These are phyloP conservation scores for Acanthamoeba quina DNA, from an alignment of 208 protist species.

Conservation along the genomic window DNA sequence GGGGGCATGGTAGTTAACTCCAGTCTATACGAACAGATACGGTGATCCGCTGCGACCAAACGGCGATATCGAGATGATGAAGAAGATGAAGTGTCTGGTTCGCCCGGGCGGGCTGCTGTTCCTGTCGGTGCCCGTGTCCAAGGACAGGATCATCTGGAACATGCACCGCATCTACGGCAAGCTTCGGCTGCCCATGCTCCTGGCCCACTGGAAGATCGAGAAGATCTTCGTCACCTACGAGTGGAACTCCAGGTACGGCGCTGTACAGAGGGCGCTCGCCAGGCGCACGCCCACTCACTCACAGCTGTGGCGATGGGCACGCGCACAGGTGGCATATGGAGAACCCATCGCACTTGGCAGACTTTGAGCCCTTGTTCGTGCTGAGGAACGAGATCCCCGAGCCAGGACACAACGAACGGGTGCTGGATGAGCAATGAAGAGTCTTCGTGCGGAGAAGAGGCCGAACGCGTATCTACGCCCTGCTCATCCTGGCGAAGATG, in stretches of 20 bases:
- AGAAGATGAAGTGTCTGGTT: constrained; percentile 62
- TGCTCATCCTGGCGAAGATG: no score
- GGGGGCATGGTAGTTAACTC: no score
- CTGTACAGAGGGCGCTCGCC: not conserved
- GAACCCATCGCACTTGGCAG: not conserved
- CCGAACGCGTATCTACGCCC: not conserved
- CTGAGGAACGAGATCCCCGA: constrained; percentile 19
- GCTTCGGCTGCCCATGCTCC: constrained; percentile 17
- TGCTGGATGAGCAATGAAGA: not conserved
- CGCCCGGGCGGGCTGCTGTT: constrained; percentile 33
- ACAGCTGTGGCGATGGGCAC: no score
- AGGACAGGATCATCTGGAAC: constrained; percentile 60
- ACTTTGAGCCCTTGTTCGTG: constrained; percentile 60
- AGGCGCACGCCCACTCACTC: not conserved
- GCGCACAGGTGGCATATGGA: not conserved
- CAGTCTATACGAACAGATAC: not conserved
- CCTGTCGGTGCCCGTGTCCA: constrained; percentile 38
- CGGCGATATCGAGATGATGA: constrained; percentile 48
- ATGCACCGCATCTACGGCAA: constrained; percentile 70
- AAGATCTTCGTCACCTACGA: constrained; percentile 10
- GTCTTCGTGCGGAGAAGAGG: no score
- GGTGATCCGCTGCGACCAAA: constrained; percentile 48
- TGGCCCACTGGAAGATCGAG: constrained; percentile 20
- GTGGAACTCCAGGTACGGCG: not conserved
- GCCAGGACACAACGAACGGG: constrained; percentile 1